phyloP scores from a whole-genome alignment of 2,329 filamentous ascomycete species.

The Penicillium psychrosexuale region DNA sequence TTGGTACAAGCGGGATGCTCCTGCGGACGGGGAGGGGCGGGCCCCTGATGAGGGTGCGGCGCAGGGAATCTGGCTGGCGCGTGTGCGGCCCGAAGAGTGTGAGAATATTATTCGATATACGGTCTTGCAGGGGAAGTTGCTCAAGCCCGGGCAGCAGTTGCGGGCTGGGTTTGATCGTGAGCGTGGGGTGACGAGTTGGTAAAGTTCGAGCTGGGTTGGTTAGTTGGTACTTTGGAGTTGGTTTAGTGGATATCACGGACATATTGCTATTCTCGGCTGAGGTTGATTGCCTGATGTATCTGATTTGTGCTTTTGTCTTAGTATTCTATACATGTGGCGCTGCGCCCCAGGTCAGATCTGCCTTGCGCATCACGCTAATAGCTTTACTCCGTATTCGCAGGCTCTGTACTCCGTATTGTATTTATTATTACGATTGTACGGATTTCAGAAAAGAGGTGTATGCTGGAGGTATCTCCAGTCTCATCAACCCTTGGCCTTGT shows the following conservation, averaged over 20 bases:
- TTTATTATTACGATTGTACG: no score
- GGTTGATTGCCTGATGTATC: background rate
- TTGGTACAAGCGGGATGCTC: constrained; percentile 32
- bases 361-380: no score
- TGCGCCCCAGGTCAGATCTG: no score
- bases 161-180: constrained; percentile 85
- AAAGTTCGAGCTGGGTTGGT: constrained; percentile 10
- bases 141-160: constrained; percentile 83
- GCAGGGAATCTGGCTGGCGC: constrained; percentile 90
- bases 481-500: no score
- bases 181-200: constrained; percentile 86
- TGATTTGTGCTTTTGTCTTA: background rate
- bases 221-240: background rate
- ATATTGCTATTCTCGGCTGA: background rate
- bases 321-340: background rate
- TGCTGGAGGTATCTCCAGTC: no score
- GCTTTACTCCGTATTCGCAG: no score
- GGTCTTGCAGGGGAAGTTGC: constrained; percentile 85
- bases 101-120: constrained; percentile 90
- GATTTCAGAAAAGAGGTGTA: no score
- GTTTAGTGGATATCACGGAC: background rate
- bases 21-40: constrained; percentile 26
- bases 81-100: constrained; percentile 82
- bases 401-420: no score
- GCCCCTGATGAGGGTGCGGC: constrained; percentile 59